Conservation (phyloP, 495 filamentous ascomycete genomes). For the Penicillium canariense region DNA sequence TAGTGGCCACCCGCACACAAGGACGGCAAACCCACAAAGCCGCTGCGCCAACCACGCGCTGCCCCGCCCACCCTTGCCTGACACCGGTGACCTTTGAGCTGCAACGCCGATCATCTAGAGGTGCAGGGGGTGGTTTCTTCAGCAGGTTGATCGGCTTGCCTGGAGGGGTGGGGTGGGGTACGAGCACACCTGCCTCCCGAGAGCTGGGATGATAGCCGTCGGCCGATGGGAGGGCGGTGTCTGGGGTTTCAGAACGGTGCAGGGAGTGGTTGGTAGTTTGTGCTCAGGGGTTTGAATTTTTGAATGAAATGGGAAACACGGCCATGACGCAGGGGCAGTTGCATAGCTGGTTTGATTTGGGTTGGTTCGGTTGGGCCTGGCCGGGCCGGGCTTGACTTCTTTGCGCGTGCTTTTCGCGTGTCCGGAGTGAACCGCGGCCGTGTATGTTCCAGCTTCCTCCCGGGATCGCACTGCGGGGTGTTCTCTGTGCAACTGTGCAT, state of each 20-base stretch:
- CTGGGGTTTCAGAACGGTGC: neutral
- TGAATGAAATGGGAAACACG: neutral
- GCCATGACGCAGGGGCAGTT: neutral
- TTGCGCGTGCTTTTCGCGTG: neutral
- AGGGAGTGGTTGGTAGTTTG: neutral
- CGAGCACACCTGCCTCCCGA: neutral
- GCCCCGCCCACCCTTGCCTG: neutral
- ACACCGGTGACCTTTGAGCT: neutral
- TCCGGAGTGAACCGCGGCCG: constrained; percentile 4
- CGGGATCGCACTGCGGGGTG: no score
- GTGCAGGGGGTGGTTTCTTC: neutral
- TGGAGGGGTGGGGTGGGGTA: neutral
- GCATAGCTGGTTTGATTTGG: neutral
- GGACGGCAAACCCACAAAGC: neutral
- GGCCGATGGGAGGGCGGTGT: neutral
- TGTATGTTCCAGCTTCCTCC: no score
- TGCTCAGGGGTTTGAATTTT: neutral
- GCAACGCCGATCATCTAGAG: neutral
- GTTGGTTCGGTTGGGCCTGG: no score
- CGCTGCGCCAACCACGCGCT: neutral
- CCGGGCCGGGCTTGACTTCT: no score
- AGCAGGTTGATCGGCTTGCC: neutral
- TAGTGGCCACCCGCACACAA: neutral
- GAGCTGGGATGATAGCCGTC: neutral
- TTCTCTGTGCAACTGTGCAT: no score